phyloP scores from a whole-genome alignment of 768 basidiomycete genomes.

The Russula vinacea region DNA sequence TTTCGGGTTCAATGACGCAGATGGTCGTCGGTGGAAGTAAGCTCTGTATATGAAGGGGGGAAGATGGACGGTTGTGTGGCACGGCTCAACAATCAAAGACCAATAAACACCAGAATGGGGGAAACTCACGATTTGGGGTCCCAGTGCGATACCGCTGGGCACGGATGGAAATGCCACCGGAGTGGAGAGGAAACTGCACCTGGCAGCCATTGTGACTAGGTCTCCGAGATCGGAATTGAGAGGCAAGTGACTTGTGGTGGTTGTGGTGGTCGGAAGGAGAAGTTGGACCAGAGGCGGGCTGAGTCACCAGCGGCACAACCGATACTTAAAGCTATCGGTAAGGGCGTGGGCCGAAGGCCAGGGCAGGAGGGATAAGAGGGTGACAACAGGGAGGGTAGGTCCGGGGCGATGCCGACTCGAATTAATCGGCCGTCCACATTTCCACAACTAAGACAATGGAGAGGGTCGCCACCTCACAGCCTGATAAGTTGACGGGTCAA shows the following conservation, averaged over 20 bases:
- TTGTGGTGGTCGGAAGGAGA: background rate
- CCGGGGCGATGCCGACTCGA: slow-evolving; percentile 7
- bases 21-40: background rate
- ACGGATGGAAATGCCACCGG: background rate
- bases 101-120: too few species aligned
- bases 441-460: slow-evolving; percentile 20
- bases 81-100: background rate
- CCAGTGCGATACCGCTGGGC: background rate
- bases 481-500: background rate
- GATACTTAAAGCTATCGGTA: background rate
- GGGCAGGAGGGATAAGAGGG: background rate
- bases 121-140: slow-evolving; percentile 9
- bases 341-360: background rate
- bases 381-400: background rate
- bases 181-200: slow-evolving; percentile 1
- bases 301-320: slow-evolving; percentile 2
- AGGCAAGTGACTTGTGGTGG: background rate
- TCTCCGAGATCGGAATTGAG: background rate
- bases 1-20: background rate
- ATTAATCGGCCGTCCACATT: background rate
- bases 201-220: slow-evolving; percentile 2
- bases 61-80: background rate
- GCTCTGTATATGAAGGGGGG: background rate
- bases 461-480: slow-evolving; percentile 4
- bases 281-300: background rate